These are phyloP conservation scores for Vanrija sp. DNA, from an alignment of 1,284 basidiomycete genomes.

Conservation along the genomic window DNA sequence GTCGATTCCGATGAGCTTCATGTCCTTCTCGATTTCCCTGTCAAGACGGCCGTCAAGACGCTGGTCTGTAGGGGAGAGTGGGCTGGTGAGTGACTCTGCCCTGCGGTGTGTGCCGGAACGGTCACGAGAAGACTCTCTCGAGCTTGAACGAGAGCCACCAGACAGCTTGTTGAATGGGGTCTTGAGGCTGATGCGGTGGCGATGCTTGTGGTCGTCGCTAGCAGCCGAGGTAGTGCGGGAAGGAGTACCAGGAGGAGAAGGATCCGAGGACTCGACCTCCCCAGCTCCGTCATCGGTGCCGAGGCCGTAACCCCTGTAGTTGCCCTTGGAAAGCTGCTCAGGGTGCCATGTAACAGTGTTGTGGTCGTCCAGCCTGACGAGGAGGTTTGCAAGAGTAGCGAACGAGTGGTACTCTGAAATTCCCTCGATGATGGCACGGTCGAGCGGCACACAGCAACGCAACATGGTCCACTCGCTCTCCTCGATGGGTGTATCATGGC, in stretches of 20 bases:
- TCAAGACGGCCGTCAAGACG: too few species aligned
- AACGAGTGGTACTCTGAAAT: constrained; percentile 47
- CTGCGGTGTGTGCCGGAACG: too few species aligned
- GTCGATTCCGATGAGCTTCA: too few species aligned
- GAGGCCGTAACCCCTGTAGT: constrained; percentile 5
- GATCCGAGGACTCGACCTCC: neutral
- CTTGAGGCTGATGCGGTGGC: too few species aligned
- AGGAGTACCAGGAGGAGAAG: neutral
- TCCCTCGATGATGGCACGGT: constrained; percentile 48
- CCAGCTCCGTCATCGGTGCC: neutral
- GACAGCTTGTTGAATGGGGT: too few species aligned
- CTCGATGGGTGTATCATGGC: neutral
- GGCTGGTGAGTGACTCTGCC: too few species aligned
- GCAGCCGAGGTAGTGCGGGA: neutral
- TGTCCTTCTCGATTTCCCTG: too few species aligned
- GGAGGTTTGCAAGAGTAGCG: constrained; percentile 40
- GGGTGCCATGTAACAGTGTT: constrained; percentile 10
- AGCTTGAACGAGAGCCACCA: too few species aligned
- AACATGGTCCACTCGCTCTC: constrained; percentile 52
- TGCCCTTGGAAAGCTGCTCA: constrained; percentile 16
- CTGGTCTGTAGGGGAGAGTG: neutral
- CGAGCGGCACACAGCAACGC: constrained; percentile 58
- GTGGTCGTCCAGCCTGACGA: constrained; percentile 22
- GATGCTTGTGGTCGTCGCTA: too few species aligned
- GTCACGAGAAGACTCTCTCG: too few species aligned